These are phyloP conservation scores for Zymoseptoria ardabiliae DNA, from an alignment of 2,329 filamentous ascomycete species.

Conservation along the genomic window DNA sequence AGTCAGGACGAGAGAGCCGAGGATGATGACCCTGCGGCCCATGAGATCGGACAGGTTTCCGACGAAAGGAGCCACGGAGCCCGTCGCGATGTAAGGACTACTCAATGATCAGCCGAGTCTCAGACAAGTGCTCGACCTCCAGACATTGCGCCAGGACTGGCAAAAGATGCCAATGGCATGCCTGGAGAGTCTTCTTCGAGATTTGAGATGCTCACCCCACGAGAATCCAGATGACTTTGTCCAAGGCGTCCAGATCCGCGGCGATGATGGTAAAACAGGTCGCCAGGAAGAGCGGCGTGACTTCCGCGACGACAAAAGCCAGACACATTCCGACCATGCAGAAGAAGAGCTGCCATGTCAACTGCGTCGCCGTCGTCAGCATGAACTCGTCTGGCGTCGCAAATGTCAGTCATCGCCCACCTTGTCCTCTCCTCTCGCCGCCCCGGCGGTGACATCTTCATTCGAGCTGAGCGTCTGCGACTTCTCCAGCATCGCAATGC, in stretches of 20 bases:
- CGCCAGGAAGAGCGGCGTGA: conserved; percentile 15
- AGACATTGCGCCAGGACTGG: too few species aligned
- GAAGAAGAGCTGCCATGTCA: conserved; percentile 9
- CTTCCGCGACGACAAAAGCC: conserved; percentile 12
- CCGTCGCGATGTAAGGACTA: conserved; percentile 12
- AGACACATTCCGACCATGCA: conserved; percentile 12
- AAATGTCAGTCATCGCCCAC: background rate
- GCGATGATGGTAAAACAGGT: conserved; percentile 15
- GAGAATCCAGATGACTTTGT: conserved; percentile 13
- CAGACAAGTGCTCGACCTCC: too few species aligned
- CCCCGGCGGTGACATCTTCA: background rate
- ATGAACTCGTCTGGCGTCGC: background rate
- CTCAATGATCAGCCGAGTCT: too few species aligned
- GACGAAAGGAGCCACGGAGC: conserved; percentile 12
- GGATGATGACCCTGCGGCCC: conserved; percentile 10
- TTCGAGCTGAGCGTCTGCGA: background rate
- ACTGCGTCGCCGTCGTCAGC: background rate
- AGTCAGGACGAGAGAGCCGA: conserved; percentile 6
- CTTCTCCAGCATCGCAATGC: background rate
- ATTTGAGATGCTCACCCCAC: background rate
- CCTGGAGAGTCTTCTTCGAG: too few species aligned
- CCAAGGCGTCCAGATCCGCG: conserved; percentile 9
- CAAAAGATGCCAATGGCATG: too few species aligned
- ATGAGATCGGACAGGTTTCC: conserved; percentile 10
- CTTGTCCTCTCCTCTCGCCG: background rate